Evolutionary conservation across 2,329 filamentous ascomycete genomes (phyloP), one percentile per base, ranked within the genome.

Genomic region (Aspergillus flavus): DNA sequence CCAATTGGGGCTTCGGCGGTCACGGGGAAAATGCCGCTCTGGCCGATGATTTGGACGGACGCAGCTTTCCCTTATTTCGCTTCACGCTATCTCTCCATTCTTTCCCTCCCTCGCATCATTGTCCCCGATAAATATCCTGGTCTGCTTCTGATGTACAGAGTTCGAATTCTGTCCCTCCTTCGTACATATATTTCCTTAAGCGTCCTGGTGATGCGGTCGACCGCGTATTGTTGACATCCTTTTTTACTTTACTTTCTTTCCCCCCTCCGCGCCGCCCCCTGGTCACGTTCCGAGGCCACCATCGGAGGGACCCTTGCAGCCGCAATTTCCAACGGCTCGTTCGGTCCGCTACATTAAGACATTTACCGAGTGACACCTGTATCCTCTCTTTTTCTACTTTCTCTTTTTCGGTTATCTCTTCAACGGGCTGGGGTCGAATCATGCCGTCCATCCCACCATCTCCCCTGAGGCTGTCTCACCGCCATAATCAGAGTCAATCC

Each of bases 391-490:
- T 30, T 48, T n/a, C 19, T 41, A 14, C n/a, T 32, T 30, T 19
- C 30, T 54, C 19, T 53, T 53, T 21, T 26, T n/a, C 50, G 54
- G 11, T 48, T 36, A 26, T n/a, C n/a, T 39, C 12, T 57, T 41
- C 28, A 48, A 9, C 45, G 28, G 12, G 21, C 23, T 26, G 21
- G 21, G 23, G 7, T 19, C 19, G 30, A 58, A 64, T 48, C 64
- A 69, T 76, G 70, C 71, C 74, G 53, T 69, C 73, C 62, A 70
- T 72, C 64, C 73, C 74, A 61, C 72, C 73, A 41, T 72, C 75
- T 71, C 75, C 74, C 71, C 71, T 75, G 71, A 75, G 74, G 61
- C 70, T 78, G 59, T 69, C 72, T 71, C 78, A 79, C 71, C 77
- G 76, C 73, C 75, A 76, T 64, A 69, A 48, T 46, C 65, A 63